Base-by-base conservation (phyloP, 1,284 basidiomycete genomes). In the Coniferiporia sulphurascens region DNA sequence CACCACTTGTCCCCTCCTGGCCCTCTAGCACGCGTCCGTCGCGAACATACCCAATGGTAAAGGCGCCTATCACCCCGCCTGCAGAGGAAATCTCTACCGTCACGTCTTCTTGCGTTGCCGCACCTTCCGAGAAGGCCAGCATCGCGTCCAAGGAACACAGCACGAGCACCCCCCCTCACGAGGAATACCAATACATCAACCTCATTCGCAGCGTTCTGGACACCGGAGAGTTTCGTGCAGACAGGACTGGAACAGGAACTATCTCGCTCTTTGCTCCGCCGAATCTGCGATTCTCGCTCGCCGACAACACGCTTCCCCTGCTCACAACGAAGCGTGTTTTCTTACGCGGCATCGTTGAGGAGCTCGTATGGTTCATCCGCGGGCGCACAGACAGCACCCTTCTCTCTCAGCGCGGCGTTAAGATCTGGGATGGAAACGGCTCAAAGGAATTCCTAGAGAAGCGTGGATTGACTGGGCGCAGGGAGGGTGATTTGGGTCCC, bases 341-440 rank as follows among this genome's bases (percentile, higher is more conserved):
- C 70, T 76, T 89, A 22, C 88, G 92, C 41, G 95, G 93, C 0
- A 95, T 99, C 36, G 76, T 94, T 19, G 95, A 98, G 71, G 96
- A 99, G 69, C 84, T 99, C 0, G 80, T 99, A 4, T 99, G 97
- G 96, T 99, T 99, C 69, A 78, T 98, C 15, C 78, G 80, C 21
- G 96, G 95, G 1, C 82, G 79, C 21, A 98, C 96, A 0, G 93
- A 98, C 73, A 86, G 91, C 0, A 85, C 79, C 8, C 67, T 87
- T 0, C 82, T 99, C 36, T 85, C 86, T 0, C 79, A 83, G n/a
- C 91, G 91, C 68, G 93, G 91, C 51, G 83, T 99, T 63, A 91
- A 93, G 70, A 99, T 99, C 67, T 99, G 97, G 96, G 95, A 98
- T 70, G 95, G 95, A 0, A 99, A 99, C 67, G 96, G 94, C 6